Conservation (phyloP, 768 basidiomycete species). For the Lactarius evosmus region DNA sequence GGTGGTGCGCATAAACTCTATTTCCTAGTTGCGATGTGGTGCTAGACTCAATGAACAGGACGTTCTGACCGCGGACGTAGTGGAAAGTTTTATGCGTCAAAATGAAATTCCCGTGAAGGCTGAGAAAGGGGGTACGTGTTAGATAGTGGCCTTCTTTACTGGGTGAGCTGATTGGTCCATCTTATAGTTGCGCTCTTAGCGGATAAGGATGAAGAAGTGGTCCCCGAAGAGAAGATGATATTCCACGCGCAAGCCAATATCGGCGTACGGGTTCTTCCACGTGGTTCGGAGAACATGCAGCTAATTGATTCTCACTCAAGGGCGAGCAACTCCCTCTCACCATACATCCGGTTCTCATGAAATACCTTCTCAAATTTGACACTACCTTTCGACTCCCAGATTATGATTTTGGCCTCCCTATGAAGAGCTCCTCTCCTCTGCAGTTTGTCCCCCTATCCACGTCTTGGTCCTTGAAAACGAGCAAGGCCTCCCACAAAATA, state of each 20-base stretch:
- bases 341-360: conserved; percentile 1
- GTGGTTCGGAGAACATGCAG: too few relatives aligned
- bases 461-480: conserved; percentile 5
- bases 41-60: not conserved
- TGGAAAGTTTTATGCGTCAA: not conserved
- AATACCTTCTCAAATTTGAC: conserved; percentile 9
- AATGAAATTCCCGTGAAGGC: not conserved
- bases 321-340: conserved; percentile 2
- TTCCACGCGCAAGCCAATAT: conserved; percentile 4
- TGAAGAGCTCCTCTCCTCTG: conserved; percentile 10
- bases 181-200: conserved; percentile 2
- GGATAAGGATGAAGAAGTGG: not conserved
- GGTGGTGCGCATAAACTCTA: conserved; percentile 3
- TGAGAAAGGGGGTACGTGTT: conserved; percentile 1
- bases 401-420: conserved; percentile 3
- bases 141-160: not conserved
- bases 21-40: not conserved
- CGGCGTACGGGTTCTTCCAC: not conserved
- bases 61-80: not conserved
- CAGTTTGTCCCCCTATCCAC: conserved; percentile 1
- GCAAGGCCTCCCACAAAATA: conserved; percentile 6
- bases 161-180: not conserved
- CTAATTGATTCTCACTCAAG: not conserved
- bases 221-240: not conserved
- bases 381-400: not conserved